phyloP scores from a whole-genome alignment of 2,329 filamentous ascomycete genomes.

The Diaporthe australafricana region DNA sequence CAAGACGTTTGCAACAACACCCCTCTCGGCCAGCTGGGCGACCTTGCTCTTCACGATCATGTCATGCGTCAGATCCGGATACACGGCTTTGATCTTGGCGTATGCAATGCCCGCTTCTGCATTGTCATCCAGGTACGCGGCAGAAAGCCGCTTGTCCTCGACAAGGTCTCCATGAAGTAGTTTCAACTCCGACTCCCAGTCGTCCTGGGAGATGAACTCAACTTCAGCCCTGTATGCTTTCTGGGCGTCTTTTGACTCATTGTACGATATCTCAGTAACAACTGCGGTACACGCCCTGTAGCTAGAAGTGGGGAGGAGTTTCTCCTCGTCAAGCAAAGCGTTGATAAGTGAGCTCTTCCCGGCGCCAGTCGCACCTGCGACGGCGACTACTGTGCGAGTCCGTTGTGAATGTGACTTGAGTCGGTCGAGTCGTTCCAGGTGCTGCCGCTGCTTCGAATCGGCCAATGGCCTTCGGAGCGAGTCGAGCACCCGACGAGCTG shows the following conservation, averaged over 20 bases:
- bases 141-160: conserved; percentile 37
- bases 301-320: conserved; percentile 56
- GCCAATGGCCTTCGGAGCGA: conserved; percentile 29
- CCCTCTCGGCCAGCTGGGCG: conserved; percentile 52
- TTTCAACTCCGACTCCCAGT: conserved; percentile 65
- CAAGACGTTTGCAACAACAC: neutral
- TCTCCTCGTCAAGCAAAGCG: conserved; percentile 70
- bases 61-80: conserved; percentile 53
- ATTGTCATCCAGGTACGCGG: conserved; percentile 37
- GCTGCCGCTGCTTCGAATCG: conserved; percentile 34
- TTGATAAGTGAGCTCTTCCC: conserved; percentile 75
- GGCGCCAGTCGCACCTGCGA: conserved; percentile 71
- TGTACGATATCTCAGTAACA: conserved; percentile 70
- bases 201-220: conserved; percentile 63
- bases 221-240: conserved; percentile 64
- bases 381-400: conserved; percentile 62
- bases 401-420: conserved; percentile 53
- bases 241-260: conserved; percentile 52
- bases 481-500: neutral
- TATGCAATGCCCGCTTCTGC: conserved; percentile 56
- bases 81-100: conserved; percentile 62
- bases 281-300: conserved; percentile 73
- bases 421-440: conserved; percentile 40
- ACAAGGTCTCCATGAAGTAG: conserved; percentile 61
- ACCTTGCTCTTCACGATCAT: conserved; percentile 51